Percentiles rank a stretch among this genome's conserved stretches.
Evolutionary conservation across 129 eudicot species (phyloP).

Genomic region (Ambrosia trifida): DNA sequence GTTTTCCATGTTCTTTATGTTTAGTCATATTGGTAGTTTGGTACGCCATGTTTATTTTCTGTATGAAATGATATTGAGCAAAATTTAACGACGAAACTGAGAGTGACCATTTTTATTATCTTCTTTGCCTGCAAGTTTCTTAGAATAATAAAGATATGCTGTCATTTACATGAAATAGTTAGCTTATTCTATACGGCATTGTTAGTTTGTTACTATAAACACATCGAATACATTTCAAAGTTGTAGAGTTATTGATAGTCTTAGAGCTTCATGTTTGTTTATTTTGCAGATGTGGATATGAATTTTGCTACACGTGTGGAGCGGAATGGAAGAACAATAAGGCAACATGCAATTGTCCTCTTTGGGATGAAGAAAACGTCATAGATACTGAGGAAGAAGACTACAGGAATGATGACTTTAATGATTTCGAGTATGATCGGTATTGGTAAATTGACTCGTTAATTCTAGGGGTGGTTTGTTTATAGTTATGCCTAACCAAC

Average conservation of each 20-base stretch:
- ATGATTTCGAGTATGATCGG: not conserved
- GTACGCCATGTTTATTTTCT: not conserved
- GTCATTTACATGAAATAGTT: too few relatives aligned
- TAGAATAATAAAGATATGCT: too few relatives aligned
- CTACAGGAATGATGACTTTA: not conserved
- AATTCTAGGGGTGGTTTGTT: too few relatives aligned
- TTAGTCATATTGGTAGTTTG: not conserved
- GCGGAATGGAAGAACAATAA: conserved; percentile 84
- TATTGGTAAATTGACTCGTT: too few relatives aligned
- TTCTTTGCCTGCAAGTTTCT: too few relatives aligned
- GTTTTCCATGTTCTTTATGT: not conserved
- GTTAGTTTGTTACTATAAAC: too few relatives aligned
- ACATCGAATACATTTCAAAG: too few relatives aligned
- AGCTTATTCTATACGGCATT: too few relatives aligned
- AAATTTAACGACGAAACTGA: not conserved
- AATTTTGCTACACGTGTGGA: conserved; percentile 91
- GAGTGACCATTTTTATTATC: not conserved
- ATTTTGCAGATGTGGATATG: conserved; percentile 69
- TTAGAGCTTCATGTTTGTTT: not conserved
- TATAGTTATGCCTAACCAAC: too few relatives aligned
- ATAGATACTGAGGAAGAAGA: conserved; percentile 3
- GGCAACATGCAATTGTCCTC: conserved; percentile 70
- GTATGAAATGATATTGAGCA: conserved; percentile 7
- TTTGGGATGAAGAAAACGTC: conserved; percentile 35
- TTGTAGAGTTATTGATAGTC: not conserved